Evolutionary conservation across 2,329 filamentous ascomycete species (phyloP).

Genomic region (Macrophomina phaseolina): DNA sequence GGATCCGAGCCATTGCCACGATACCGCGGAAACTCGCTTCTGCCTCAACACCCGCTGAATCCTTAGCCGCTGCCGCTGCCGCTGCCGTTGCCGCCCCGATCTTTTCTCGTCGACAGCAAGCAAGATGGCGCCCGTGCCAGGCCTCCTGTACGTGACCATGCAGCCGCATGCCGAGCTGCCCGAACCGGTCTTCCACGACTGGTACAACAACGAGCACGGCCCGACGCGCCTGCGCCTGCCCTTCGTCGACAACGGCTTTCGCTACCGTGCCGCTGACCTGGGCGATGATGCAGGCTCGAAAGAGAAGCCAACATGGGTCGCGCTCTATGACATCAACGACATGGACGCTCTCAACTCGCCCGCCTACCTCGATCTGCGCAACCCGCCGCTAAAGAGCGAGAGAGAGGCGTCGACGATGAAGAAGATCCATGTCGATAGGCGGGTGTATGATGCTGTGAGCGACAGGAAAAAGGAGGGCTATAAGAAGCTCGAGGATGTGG

Average conservation of each 20-base stretch:
- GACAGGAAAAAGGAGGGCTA: constrained; percentile 62
- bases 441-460: constrained; percentile 71
- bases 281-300: constrained; percentile 42
- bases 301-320: constrained; percentile 72
- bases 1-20: constrained; percentile 16
- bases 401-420: constrained; percentile 67
- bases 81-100: neutral
- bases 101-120: neutral
- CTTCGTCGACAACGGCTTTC: constrained; percentile 77
- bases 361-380: constrained; percentile 71
- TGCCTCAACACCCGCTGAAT: neutral
- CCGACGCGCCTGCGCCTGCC: constrained; percentile 78
- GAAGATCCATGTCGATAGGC: constrained; percentile 71
- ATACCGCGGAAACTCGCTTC: neutral
- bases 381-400: constrained; percentile 61
- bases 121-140: constrained; percentile 58
- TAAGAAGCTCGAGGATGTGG: constrained; percentile 63
- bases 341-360: constrained; percentile 73
- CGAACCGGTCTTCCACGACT: constrained; percentile 79
- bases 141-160: constrained; percentile 87
- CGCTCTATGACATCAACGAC: constrained; percentile 79
- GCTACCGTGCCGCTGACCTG: constrained; percentile 73
- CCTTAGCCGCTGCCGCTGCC: neutral
- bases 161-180: constrained; percentile 72
- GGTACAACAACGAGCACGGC: constrained; percentile 94